Evolutionary conservation across 768 basidiomycete species (phyloP).

Genomic region (Auriscalpium vulgare): DNA sequence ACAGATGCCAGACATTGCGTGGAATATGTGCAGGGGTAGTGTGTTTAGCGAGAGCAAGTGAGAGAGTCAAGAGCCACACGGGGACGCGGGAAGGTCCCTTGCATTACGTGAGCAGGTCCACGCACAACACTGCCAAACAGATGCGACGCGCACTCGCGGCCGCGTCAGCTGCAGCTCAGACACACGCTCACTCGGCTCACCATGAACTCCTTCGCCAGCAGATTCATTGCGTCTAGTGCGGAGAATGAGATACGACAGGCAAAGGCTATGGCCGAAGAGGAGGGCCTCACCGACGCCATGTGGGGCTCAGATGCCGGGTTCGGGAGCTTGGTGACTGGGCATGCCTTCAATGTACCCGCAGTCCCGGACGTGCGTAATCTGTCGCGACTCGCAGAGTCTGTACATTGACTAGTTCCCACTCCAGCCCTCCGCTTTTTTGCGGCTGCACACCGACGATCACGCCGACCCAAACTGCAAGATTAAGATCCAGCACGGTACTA

Average conservation of each 20-base stretch:
- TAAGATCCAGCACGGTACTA: constrained; percentile 98
- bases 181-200: constrained; percentile 19
- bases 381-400: background rate
- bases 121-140: constrained; percentile 4
- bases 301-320: constrained; percentile 86
- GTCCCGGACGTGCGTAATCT: constrained; percentile 61
- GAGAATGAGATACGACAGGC: constrained; percentile 42
- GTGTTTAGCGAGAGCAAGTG: background rate
- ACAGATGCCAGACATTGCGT: constrained; percentile 82
- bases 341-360: constrained; percentile 63
- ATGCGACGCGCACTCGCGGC: constrained; percentile 10
- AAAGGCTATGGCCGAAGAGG: constrained; percentile 47
- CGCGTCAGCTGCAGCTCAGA: constrained; percentile 14
- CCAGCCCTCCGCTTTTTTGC: constrained; percentile 86
- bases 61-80: background rate
- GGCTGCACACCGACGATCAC: constrained; percentile 90
- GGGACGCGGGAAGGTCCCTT: background rate
- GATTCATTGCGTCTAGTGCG: constrained; percentile 53
- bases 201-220: constrained; percentile 68
- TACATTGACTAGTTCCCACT: background rate
- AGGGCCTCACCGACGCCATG: constrained; percentile 54
- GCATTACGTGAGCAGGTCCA: background rate
- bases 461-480: constrained; percentile 92
- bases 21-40: background rate
- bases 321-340: constrained; percentile 66